These are phyloP conservation scores for Elaeis oleifera DNA, from an alignment of 202 grass and related monocot species.

Conservation along the genomic window DNA sequence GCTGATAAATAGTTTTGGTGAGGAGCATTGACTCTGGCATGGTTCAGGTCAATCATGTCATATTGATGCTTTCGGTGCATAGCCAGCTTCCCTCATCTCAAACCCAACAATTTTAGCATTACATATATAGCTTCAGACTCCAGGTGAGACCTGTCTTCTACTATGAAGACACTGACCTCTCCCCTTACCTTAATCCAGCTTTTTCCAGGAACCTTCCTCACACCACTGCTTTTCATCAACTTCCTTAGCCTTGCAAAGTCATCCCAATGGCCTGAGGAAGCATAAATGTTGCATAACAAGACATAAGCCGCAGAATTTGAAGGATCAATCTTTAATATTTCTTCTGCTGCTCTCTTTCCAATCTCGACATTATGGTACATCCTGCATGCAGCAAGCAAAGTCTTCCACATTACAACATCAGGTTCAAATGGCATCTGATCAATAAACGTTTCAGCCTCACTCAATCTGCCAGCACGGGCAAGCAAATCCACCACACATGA, in stretches of 20 bases:
- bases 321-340: conserved; percentile 45
- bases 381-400: conserved; percentile 49
- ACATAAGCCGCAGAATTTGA: conserved; percentile 63
- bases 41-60: conserved; percentile 10
- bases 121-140: conserved; percentile 52
- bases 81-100: conserved; percentile 44
- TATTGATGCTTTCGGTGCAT: conserved; percentile 30
- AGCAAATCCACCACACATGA: conserved; percentile 67
- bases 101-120: conserved; percentile 44
- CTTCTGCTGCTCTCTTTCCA: conserved; percentile 58
- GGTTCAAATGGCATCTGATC: conserved; percentile 57
- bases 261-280: conserved; percentile 56
- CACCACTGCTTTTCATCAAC: conserved; percentile 50
- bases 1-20: too few relatives aligned
- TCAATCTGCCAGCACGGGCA: conserved; percentile 53
- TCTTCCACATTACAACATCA: conserved; percentile 69
- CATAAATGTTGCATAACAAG: conserved; percentile 58
- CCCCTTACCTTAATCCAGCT: conserved; percentile 70
- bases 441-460: conserved; percentile 51
- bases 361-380: conserved; percentile 47
- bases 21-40: not conserved
- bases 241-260: conserved; percentile 66
- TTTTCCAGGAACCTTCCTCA: conserved; percentile 52
- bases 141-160: conserved; percentile 57
- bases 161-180: conserved; percentile 61